These are phyloP conservation scores for Calonectria honghensis DNA, from an alignment of 2,329 filamentous ascomycete genomes.

Conservation along the genomic window DNA sequence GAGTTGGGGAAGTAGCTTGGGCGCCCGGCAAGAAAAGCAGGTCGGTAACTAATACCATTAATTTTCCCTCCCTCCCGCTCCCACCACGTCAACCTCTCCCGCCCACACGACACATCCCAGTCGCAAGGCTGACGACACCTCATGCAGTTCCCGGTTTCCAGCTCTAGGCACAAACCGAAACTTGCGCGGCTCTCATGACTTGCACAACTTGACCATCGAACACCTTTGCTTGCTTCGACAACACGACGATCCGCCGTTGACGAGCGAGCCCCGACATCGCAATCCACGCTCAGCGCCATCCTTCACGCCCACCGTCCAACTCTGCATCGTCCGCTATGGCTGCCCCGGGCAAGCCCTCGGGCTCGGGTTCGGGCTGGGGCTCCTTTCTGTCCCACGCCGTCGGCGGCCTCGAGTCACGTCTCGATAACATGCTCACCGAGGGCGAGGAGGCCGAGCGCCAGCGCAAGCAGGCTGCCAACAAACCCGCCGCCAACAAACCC, in stretches of 20 bases:
- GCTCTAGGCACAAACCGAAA: conserved; percentile 18
- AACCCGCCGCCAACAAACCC: conserved; percentile 34
- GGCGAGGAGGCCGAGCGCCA: conserved; percentile 70
- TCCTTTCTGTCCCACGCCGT: conserved; percentile 92
- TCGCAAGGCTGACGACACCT: conserved; percentile 39
- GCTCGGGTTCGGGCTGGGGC: conserved; percentile 79
- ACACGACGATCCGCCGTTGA: not conserved
- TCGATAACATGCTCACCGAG: conserved; percentile 94
- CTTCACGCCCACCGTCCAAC: not conserved
- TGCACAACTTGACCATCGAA: conserved; percentile 3
- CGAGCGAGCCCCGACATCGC: conserved; percentile 11
- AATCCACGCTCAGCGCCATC: not conserved
- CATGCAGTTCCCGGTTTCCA: conserved; percentile 30
- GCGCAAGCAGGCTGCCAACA: conserved; percentile 28
- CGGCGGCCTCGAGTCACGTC: conserved; percentile 92
- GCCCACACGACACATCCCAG: conserved; percentile 21
- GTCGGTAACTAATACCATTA: conserved; percentile 11
- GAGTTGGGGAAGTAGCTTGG: conserved; percentile 6
- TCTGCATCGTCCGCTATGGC: conserved; percentile 63
- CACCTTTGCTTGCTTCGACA: not conserved
- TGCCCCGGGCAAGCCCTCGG: conserved; percentile 68
- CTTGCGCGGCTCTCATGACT: conserved; percentile 21
- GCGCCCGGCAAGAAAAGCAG: not conserved
- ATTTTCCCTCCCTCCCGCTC: conserved; percentile 7
- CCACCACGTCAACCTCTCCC: conserved; percentile 39